A percentile compares a stretch with the other conserved stretches of the same genome.
phyloP scores from a whole-genome alignment of 306 rosid genomes.

The Mimosa pudica region DNA sequence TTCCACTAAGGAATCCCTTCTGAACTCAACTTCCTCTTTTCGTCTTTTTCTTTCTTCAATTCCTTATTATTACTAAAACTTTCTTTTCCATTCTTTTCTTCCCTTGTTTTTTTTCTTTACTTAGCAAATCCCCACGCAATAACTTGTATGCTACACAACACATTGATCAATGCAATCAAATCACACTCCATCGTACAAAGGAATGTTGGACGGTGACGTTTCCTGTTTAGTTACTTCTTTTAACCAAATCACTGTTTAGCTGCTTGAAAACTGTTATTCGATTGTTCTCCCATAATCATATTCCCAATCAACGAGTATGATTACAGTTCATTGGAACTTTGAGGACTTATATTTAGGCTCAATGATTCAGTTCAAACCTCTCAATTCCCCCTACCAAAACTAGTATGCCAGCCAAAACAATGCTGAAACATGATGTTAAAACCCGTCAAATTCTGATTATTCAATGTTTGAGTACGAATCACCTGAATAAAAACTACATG shows the following conservation, averaged over 20 bases:
- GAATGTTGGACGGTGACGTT: constrained; percentile 19
- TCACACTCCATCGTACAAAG: constrained; percentile 7
- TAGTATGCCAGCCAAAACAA: neutral
- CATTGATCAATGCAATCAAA: neutral
- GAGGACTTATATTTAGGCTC: neutral
- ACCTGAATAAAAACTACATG: constrained; percentile 1
- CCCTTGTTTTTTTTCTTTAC: constrained; percentile 31
- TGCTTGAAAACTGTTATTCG: neutral
- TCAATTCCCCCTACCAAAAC: neutral
- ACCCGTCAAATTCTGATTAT: neutral
- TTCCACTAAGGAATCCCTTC: constrained; percentile 77
- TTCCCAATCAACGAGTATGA: neutral
- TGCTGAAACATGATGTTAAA: neutral
- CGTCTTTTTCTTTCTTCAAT: constrained; percentile 57
- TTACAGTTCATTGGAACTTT: neutral
- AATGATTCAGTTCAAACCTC: constrained; percentile 4
- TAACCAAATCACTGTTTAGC: neutral
- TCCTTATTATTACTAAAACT: constrained; percentile 58
- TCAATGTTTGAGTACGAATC: neutral
- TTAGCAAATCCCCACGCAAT: constrained; percentile 45
- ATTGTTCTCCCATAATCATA: neutral
- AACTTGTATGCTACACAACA: neutral
- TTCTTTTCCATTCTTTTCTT: constrained; percentile 54
- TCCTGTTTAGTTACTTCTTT: neutral
- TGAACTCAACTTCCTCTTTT: constrained; percentile 50